Evolutionary conservation across 2,329 filamentous ascomycete genomes (phyloP), one percentile per base, ranked within the genome.

Genomic region (Aspergillus viridinutans): DNA sequence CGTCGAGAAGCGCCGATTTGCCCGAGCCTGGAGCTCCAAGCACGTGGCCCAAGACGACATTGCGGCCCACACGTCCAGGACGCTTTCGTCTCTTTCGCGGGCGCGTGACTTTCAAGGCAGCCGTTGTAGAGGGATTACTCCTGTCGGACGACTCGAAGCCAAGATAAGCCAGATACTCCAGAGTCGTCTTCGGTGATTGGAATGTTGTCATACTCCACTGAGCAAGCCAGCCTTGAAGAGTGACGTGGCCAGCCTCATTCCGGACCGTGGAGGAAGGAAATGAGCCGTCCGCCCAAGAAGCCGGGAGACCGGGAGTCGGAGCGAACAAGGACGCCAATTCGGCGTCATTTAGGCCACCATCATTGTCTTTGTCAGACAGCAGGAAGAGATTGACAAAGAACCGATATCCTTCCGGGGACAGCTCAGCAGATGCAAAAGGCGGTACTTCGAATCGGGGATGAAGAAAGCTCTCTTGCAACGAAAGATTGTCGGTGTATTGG

Each of bases 151-250:
- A 87, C 70, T 97, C 94, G 68, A 97, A 99, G 1, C 94, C 94
- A 2, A 99, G 86, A 70, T 97, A 97, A 3, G 94, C 94, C 2
- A 99, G 85, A 72, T 99, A 99, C 66, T 95, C 92, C 3, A 99
- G 82, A 0, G 94, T 97, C 0, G 91, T 97, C 71, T 94, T 95
- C 12, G 94, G 93, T 56, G 95, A 92, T 58, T 95, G 86, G 67
- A 97, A 99, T 0, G 94, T 99, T 0, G 94, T 99, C 94, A 99
- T 99, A 72, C 92, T 97, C 94, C 94, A 99, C 68, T 99, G 94
- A 3, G 94, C 94, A 40, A 99, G 84, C 94, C 94, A 99, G 1
- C 94, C 94, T 73, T 99, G 94, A 3, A 99, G 80, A 1, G 94
- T 99, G 60, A 99, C 92, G 71, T 97, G 86, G 0, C 94, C 94